Evolutionary conservation across 768 basidiomycete genomes (phyloP), one percentile per base, ranked within the genome.

Genomic region (Kondoa subrosea): DNA sequence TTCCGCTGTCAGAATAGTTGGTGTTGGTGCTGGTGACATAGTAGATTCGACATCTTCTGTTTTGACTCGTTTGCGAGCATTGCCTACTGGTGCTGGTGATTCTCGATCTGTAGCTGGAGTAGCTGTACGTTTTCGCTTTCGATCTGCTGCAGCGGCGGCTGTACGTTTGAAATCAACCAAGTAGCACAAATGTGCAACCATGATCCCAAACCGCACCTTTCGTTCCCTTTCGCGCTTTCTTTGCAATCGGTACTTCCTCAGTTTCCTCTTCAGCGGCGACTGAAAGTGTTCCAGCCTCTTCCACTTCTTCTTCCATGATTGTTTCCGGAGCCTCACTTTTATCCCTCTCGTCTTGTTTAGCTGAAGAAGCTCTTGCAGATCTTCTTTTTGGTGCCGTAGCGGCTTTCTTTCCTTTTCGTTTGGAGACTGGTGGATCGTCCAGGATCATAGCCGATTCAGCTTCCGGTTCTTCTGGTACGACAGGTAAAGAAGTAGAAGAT

Each of bases 101-200:
- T 50, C 40, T 50, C 40, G 40, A 50, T 50, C 40, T 8, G 40
- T 50, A 50, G 40, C 40, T 8, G 40, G 40, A 50, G 40, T 50
- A 50, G 40, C 40, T 50, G 40, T 50, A 50, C 70, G n/a, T 29
- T 56, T 8, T 65, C 64, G 68, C 26, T 69, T 65, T 76, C 76
- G 63, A 72, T 50, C 33, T 72, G 57, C 40, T 56, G 70, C 67
- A 73, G 74, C 12, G 73, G 73, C 58, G n/a, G 8, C 40, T 8
- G 40, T 8, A 8, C 40, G 12, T 50, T 50, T 50, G 21, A 8
- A 50, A 50, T 50, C 40, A 50, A 50, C n/a, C n/a, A n/a, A n/a
- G n/a, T 50, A 50, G 8, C 40, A 8, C 40, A 21, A 50, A 50
- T 8, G 40, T n/a, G n/a, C 8, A 50, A 50, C 40, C 12, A 21